phyloP scores from a whole-genome alignment of 805 yeast genomes.

The Isabelozyma heimii region DNA sequence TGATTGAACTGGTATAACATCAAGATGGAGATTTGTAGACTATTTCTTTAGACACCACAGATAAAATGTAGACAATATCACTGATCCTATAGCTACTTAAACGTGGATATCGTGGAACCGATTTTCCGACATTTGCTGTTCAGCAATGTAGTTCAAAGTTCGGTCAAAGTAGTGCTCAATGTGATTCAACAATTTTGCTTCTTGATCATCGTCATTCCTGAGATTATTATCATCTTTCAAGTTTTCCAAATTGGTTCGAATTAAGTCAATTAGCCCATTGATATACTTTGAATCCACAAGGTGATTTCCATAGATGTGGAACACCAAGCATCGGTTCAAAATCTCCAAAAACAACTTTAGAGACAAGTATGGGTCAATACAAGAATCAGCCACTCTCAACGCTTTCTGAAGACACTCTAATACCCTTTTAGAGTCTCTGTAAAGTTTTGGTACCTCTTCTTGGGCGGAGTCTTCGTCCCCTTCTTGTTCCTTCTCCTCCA shows the following conservation, averaged over 20 bases:
- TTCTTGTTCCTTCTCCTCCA: slow-evolving; percentile 27
- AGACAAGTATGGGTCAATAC: slow-evolving; percentile 74
- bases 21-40: too few relatives aligned
- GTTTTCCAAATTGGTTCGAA: slow-evolving; percentile 60
- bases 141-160: slow-evolving; percentile 65
- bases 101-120: slow-evolving; percentile 54
- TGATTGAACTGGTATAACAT: too few relatives aligned
- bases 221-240: slow-evolving; percentile 23
- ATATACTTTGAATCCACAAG: slow-evolving; percentile 71
- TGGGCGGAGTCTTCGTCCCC: slow-evolving; percentile 16
- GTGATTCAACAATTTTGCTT: slow-evolving; percentile 24
- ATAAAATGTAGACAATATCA: too few relatives aligned
- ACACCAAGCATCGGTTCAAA: slow-evolving; percentile 79
- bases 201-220: slow-evolving; percentile 23
- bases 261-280: slow-evolving; percentile 82
- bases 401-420: slow-evolving; percentile 89
- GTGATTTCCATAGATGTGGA: slow-evolving; percentile 75
- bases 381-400: slow-evolving; percentile 87
- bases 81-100: too few relatives aligned
- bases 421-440: slow-evolving; percentile 63
- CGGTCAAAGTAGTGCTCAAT: slow-evolving; percentile 51
- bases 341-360: slow-evolving; percentile 87
- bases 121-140: slow-evolving; percentile 68
- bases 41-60: too few relatives aligned
- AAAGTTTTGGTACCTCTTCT: slow-evolving; percentile 14